Base-by-base conservation (phyloP, 345 rosid species). In the Eucalyptus melliodora region DNA sequence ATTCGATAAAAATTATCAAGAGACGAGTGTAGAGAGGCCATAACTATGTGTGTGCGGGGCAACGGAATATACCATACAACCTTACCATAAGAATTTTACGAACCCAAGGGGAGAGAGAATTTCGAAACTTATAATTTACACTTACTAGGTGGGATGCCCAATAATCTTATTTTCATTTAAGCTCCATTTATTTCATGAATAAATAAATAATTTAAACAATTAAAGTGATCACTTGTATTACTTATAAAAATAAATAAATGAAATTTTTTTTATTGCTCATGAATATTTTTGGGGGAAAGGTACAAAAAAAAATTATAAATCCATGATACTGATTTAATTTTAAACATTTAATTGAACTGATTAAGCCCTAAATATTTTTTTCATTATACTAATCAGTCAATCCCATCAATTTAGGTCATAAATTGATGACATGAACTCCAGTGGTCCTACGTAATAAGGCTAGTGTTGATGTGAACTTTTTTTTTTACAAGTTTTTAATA, bases 341-440 rank as follows among this genome's bases (percentile, higher is more conserved):
- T 19, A 53, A 53, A 8, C 59, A 53, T 53, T 19, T 53, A 53
- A 53, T 53, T 53, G 24, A 53, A 53, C 19, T 53, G 2, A 53
- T 53, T 53, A 53, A 53, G 59, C 9, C 10, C 2, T 53, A 53
- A 53, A 53, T 53, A 3, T 19, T 53, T 53, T 34, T 19, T 53
- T 4, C 56, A 53, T 19, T 53, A 4, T 53, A 19, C 10, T 53
- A 53, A 53, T 53, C 0, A 19, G 2, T 53, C 56, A 0, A 19
- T 8, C 56, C 2, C 2, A 0, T 53, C 24, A 53, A 53, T 53
- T 53, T 53, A 53, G 24, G 4, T 53, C 2, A 19, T 0, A 53
- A 53, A 53, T 53, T 19, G 5, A 53, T 3, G 2, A 53, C 24
- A 7, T 3, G 10, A 53, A 53, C 56, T 53, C 4, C 2, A 1